phyloP scores from a whole-genome alignment of 129 eudicot species.

The Oenanthe sinensis region DNA sequence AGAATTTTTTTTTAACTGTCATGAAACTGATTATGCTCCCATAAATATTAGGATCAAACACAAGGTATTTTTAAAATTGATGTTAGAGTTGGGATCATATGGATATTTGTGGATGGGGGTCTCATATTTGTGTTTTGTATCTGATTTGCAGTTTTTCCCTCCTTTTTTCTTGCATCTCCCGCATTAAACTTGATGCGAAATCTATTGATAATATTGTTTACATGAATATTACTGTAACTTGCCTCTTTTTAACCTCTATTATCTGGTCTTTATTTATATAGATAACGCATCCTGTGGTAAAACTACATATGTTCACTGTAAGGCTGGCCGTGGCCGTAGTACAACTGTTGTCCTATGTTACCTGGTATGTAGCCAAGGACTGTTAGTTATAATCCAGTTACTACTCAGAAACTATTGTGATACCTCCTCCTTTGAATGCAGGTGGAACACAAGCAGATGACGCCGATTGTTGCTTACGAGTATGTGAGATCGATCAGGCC shows the following conservation, averaged over 20 bases:
- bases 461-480: conserved; percentile 50
- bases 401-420: neutral
- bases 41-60: neutral
- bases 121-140: neutral
- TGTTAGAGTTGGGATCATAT: neutral
- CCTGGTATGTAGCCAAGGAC: conserved; percentile 35
- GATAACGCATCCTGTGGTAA: conserved; percentile 54
- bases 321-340: conserved; percentile 90
- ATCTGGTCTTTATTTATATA: conserved; percentile 15
- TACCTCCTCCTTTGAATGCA: conserved; percentile 6
- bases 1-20: neutral
- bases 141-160: neutral
- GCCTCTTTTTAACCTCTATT: neutral
- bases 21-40: neutral
- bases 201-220: neutral
- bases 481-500: conserved; percentile 68
- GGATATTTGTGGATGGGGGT: neutral
- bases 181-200: neutral
- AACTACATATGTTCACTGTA: conserved; percentile 80
- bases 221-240: neutral
- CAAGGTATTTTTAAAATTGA: neutral
- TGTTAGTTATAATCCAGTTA: neutral
- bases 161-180: neutral
- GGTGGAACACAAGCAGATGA: conserved; percentile 75
- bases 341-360: conserved; percentile 79